Percentiles rank a stretch among this genome's conserved stretches.
Conservation (phyloP, 371 early-diverging fungal genomes). For the Haplosporangium sp. region DNA sequence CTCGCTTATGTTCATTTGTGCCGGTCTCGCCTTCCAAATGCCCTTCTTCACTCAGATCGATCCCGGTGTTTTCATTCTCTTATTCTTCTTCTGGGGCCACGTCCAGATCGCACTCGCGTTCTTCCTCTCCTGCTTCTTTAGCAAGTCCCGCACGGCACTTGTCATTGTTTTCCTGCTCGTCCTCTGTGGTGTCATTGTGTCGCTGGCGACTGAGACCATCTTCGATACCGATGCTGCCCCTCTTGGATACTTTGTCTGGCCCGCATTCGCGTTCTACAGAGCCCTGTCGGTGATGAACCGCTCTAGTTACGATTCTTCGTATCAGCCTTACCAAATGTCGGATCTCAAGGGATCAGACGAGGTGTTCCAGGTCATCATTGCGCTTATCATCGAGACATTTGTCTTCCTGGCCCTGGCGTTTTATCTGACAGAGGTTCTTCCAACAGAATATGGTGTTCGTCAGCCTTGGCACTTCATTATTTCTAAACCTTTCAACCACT, state of each 20-base stretch:
- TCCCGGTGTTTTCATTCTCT: constrained; percentile 61
- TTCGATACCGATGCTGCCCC: constrained; percentile 50
- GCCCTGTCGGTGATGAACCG: constrained; percentile 62
- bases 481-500: constrained; percentile 56
- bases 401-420: constrained; percentile 61
- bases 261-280: constrained; percentile 80
- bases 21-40: constrained; percentile 64
- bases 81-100: constrained; percentile 77
- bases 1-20: constrained; percentile 64
- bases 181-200: constrained; percentile 68
- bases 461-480: constrained; percentile 76
- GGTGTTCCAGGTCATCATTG: constrained; percentile 61
- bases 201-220: constrained; percentile 59
- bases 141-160: constrained; percentile 65
- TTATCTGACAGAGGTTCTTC: constrained; percentile 67
- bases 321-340: constrained; percentile 57
- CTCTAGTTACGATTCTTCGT: constrained; percentile 51
- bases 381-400: constrained; percentile 61
- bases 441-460: constrained; percentile 72
- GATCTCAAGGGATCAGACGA: constrained; percentile 60
- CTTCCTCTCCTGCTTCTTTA: constrained; percentile 71
- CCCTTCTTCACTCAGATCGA: constrained; percentile 71
- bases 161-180: constrained; percentile 69
- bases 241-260: constrained; percentile 72
- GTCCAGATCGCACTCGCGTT: constrained; percentile 73